Evolutionary conservation across 257 asterid genomes (phyloP).

Genomic region (Solanum raphanifolium): DNA sequence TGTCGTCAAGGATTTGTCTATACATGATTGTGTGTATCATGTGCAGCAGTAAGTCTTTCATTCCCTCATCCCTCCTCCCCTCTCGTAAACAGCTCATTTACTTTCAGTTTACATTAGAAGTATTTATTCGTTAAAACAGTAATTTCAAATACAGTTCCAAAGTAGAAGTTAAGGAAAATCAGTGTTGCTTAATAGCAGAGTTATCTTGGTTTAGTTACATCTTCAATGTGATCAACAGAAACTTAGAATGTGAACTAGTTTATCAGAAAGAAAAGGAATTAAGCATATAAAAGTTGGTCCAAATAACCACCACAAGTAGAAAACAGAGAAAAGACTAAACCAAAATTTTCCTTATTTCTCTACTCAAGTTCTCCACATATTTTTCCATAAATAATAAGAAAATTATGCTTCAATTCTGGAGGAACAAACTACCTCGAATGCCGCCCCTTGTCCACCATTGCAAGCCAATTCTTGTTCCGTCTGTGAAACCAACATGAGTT

Average conservation of each 20-base stretch:
- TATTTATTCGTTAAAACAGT: background rate
- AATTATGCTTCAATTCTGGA: background rate
- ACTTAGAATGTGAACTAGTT: background rate
- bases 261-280: background rate
- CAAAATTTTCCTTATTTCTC: background rate
- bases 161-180: background rate
- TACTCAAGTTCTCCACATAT: background rate
- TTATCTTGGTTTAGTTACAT: background rate
- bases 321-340: background rate
- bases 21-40: background rate
- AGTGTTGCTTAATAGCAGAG: background rate
- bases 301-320: background rate
- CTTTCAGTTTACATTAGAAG: background rate
- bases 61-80: background rate
- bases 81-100: background rate
- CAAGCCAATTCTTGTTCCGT: slow-evolving; percentile 97
- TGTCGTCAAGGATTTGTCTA: background rate
- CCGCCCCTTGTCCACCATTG: slow-evolving; percentile 99
- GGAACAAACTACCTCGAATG: slow-evolving; percentile 67
- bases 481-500: slow-evolving; percentile 91
- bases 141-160: background rate
- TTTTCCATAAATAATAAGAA: slow-evolving; percentile 1
- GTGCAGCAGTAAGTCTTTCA: background rate
- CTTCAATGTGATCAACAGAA: background rate
- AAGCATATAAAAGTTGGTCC: background rate